Evolutionary conservation across 441 rosid genomes (phyloP).

Genomic region (Geranium incanum): DNA sequence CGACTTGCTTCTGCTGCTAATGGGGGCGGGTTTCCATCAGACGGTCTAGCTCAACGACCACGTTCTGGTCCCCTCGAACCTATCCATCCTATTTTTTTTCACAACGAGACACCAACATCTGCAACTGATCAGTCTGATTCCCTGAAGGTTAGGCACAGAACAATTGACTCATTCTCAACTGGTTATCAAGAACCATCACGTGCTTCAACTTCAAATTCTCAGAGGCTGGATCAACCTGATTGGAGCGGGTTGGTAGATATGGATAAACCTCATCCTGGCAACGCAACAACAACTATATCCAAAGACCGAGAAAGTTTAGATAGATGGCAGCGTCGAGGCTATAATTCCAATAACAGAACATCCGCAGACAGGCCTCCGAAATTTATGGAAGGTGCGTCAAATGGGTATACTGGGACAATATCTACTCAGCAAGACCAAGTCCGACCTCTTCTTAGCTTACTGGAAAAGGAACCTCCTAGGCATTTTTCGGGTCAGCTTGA

Average conservation of each 20-base stretch:
- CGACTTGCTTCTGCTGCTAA: slow-evolving; percentile 61
- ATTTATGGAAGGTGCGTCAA: slow-evolving; percentile 45
- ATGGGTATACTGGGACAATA: slow-evolving; percentile 39
- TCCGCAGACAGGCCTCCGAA: slow-evolving; percentile 63
- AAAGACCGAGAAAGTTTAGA: slow-evolving; percentile 39
- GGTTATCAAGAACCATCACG: slow-evolving; percentile 52
- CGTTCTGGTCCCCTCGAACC: slow-evolving; percentile 69
- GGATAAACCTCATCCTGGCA: slow-evolving; percentile 59
- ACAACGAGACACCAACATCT: slow-evolving; percentile 38
- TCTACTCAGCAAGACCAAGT: slow-evolving; percentile 69
- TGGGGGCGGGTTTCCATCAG: slow-evolving; percentile 47
- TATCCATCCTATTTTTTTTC: slow-evolving; percentile 46
- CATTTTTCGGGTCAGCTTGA: slow-evolving; percentile 87
- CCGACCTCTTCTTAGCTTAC: slow-evolving; percentile 91
- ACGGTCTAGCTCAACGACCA: slow-evolving; percentile 49
- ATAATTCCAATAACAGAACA: slow-evolving; percentile 41
- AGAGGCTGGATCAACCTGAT: slow-evolving; percentile 55
- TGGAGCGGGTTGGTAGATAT: slow-evolving; percentile 34
- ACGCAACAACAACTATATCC: slow-evolving; percentile 31
- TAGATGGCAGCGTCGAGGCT: slow-evolving; percentile 32
- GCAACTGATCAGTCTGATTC: slow-evolving; percentile 46
- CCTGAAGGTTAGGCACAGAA: slow-evolving; percentile 50
- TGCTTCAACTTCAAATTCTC: slow-evolving; percentile 58
- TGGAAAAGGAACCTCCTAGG: slow-evolving; percentile 93
- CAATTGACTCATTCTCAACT: slow-evolving; percentile 30